Percentiles rank a stretch among this genome's conserved stretches.
These are phyloP conservation scores for Globisporangium rhizosaccharum DNA, from an alignment of 352 stramenopile genomes.

Conservation along the genomic window DNA sequence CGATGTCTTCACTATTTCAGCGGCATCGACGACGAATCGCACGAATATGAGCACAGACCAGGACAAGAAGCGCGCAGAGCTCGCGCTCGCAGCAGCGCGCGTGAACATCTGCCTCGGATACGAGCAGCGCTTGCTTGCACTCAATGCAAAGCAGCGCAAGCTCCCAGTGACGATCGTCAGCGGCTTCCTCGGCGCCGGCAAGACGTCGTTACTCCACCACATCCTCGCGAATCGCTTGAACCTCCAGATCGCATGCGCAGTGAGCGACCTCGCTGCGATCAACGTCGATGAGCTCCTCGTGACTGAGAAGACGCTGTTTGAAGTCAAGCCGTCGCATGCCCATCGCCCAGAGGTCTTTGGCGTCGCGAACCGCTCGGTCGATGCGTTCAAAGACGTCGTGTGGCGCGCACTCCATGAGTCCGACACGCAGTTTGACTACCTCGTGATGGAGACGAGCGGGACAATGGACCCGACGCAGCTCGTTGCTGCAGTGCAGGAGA, in stretches of 20 bases:
- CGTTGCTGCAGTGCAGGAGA: constrained; percentile 57
- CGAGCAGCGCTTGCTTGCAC: constrained; percentile 45
- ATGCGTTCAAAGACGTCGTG: constrained; percentile 71
- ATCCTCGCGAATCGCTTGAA: constrained; percentile 64
- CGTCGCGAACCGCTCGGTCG: constrained; percentile 22
- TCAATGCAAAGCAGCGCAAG: constrained; percentile 38
- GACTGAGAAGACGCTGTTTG: constrained; percentile 32
- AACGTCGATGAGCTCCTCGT: constrained; percentile 71
- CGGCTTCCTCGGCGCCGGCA: constrained; percentile 60
- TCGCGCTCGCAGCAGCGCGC: constrained; percentile 39
- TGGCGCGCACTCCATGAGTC: constrained; percentile 47
- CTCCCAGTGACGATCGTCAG: constrained; percentile 64
- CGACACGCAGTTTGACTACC: constrained; percentile 61
- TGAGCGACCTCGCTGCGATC: constrained; percentile 62
- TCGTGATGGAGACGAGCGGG: constrained; percentile 73
- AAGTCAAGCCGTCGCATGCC: constrained; percentile 21
- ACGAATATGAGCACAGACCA: neutral
- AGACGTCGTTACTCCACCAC: constrained; percentile 64
- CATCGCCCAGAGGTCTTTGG: constrained; percentile 27
- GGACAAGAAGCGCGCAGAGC: constrained; percentile 11
- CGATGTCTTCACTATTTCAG: too few relatives aligned
- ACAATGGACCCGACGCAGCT: constrained; percentile 67
- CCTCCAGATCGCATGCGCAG: constrained; percentile 56
- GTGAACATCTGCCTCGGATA: constrained; percentile 53
- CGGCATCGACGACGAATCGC: too few relatives aligned